Conservation (phyloP, 108 stramenopile species). For the Nitzschia palea region DNA sequence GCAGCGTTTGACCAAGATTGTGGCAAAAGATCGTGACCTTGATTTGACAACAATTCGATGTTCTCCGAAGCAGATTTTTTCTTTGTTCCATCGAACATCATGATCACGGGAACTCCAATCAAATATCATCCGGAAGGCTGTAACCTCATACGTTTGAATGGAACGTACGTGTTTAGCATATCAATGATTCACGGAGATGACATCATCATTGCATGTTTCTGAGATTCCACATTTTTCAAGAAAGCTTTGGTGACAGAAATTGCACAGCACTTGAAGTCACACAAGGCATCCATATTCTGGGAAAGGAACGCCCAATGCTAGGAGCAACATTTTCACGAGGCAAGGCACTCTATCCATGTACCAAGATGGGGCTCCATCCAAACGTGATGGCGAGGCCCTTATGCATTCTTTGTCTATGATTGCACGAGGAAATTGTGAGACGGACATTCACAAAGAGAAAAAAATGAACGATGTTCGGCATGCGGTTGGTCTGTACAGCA, state of each 20-base stretch:
- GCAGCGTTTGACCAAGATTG: not conserved
- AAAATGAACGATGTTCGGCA: conserved; percentile 29
- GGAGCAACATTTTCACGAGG: not conserved
- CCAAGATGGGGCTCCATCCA: conserved; percentile 19
- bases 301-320: not conserved
- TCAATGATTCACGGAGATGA: no score
- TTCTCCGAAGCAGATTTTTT: no score
- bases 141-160: no score
- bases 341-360: not conserved
- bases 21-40: no score
- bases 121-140: not conserved
- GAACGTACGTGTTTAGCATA: no score
- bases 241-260: no score
- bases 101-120: not conserved
- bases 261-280: no score
- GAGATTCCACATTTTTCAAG: no score
- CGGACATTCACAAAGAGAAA: conserved; percentile 14
- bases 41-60: no score
- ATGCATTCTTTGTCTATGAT: conserved; percentile 11
- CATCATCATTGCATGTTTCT: no score
- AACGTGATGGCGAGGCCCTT: not conserved
- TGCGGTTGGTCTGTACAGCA: conserved; percentile 24
- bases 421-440: not conserved
- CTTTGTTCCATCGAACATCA: not conserved
- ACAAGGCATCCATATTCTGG: no score